Evolutionary conservation across 2,329 filamentous ascomycete species (phyloP), one percentile per base, ranked within the genome.

Genomic region (Fusarium penzigii): DNA sequence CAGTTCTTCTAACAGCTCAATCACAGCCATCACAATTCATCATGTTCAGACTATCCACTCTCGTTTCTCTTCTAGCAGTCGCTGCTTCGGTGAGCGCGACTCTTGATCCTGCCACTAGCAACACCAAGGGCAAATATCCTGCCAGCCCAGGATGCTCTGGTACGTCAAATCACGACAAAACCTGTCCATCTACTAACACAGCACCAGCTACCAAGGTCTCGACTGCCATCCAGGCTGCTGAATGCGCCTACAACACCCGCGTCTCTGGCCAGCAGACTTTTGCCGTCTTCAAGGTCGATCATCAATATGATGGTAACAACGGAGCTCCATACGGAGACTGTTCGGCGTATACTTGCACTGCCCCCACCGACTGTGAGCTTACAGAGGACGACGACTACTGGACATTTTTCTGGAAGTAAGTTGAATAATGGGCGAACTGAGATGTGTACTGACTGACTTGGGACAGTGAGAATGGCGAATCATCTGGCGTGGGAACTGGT

Each of bases 361-460:
- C 62, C 29, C 62, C 62, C 5, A 53, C 52, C 10, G 49, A 51
- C 10, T 39, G 34, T 3, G 46, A 52, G 36, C 39, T 64, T 38
- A 57, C 52, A 9, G 17, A 49, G 2, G 42, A 64, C n/a, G 32
- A 40, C 2, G 62, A 63, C 38, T 65, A 56, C 56, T 64, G 62
- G 62, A 65, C 62, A 9, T 64, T 64, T 39, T 64, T 62, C 58
- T 64, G 62, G 62, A 55, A 49, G 62, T 64, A 47, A 53, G 59
- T 53, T 25, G n/a, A n/a, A n/a, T n/a, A n/a, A n/a, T n/a, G n/a
- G n/a, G n/a, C n/a, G n/a, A n/a, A n/a, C n/a, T n/a, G n/a, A n/a
- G n/a, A n/a, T n/a, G n/a, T n/a, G n/a, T n/a, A 41, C 20, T 13
- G 25, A 8, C 53, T 63, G 38, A 60, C 41, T 0, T 14, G 5